phyloP scores from a whole-genome alignment of 345 rosid species.

The Salix dunnii region DNA sequence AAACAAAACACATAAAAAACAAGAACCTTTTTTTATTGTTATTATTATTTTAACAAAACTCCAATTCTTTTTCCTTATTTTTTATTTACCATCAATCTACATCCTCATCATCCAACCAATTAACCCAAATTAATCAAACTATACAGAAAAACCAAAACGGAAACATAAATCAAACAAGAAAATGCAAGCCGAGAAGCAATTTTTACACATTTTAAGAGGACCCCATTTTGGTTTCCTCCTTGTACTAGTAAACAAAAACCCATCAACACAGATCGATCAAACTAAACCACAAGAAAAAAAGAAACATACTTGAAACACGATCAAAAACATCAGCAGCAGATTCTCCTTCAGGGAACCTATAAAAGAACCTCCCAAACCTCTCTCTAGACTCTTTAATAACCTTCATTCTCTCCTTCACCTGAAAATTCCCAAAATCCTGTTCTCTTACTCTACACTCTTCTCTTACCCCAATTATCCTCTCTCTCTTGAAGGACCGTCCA shows the following conservation, averaged over 20 bases:
- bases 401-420: constrained; percentile 81
- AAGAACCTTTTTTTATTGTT: no score
- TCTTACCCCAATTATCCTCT: constrained; percentile 79
- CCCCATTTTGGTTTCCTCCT: not conserved
- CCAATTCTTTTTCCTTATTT: no score
- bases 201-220: not conserved
- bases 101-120: no score
- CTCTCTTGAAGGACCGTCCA: constrained; percentile 70
- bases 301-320: constrained; percentile 78
- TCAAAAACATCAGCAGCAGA: constrained; percentile 98
- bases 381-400: constrained; percentile 63
- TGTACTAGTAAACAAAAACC: not conserved
- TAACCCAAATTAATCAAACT: no score
- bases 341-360: constrained; percentile 96
- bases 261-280: not conserved
- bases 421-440: constrained; percentile 96
- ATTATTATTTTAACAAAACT: no score
- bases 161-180: no score
- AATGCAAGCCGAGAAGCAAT: no score
- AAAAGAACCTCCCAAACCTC: constrained; percentile 78
- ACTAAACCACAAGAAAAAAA: not conserved
- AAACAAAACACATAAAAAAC: no score
- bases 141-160: no score
- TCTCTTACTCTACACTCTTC: constrained; percentile 90
- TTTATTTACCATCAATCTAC: no score